phyloP scores from a whole-genome alignment of 495 filamentous ascomycete species.

The Aspergillus homomorphus region DNA sequence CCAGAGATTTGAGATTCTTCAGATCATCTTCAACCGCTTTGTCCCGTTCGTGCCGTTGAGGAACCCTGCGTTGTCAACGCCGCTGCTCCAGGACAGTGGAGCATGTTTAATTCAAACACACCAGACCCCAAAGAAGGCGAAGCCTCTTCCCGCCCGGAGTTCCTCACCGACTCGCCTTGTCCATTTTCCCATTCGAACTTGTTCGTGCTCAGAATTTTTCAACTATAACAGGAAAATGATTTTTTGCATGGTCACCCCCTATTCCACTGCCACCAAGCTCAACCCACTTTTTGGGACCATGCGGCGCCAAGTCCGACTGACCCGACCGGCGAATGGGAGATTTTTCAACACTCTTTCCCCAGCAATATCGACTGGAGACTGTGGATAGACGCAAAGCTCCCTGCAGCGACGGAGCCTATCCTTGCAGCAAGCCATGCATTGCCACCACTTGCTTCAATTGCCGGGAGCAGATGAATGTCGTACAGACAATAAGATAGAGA shows the following conservation, averaged over 20 bases:
- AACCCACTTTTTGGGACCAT: slow-evolving; percentile 6
- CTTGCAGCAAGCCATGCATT: not conserved
- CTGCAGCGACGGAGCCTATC: not conserved
- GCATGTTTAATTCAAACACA: slow-evolving; percentile 8
- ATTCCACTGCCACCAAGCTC: not conserved
- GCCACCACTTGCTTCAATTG: not conserved
- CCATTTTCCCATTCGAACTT: not conserved
- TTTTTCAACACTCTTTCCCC: not conserved
- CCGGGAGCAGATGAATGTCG: not conserved
- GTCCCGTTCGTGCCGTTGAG: not conserved
- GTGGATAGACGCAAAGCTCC: not conserved
- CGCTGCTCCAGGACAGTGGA: slow-evolving; percentile 6
- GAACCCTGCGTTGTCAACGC: slow-evolving; percentile 1
- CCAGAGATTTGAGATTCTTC: not conserved
- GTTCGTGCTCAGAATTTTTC: no score
- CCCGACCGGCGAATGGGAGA: slow-evolving; percentile 4
- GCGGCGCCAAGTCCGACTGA: not conserved
- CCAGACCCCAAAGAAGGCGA: not conserved
- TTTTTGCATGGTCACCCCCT: not conserved
- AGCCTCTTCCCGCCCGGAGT: not conserved
- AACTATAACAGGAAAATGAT: not conserved
- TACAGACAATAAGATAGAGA: not conserved
- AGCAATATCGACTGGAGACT: not conserved
- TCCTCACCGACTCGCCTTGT: not conserved
- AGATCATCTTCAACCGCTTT: not conserved